Evolutionary conservation across 345 rosid genomes (phyloP), one percentile per base, ranked within the genome.

Genomic region (Pseudoturritis turrita): DNA sequence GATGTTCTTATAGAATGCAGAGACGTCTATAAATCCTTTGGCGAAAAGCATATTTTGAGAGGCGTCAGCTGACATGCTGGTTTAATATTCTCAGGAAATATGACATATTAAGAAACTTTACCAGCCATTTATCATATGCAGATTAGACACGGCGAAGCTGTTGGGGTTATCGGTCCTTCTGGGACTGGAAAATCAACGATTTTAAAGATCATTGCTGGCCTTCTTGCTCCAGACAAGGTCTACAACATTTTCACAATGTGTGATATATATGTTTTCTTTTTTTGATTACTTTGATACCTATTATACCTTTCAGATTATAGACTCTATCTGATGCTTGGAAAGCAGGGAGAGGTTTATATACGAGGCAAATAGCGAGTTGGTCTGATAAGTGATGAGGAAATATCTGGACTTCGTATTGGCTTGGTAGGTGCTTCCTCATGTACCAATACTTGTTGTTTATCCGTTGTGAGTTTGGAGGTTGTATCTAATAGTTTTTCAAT

Each of bases 91-190:
- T n/a, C n/a, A n/a, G n/a, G n/a, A n/a, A n/a, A n/a, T 2, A 9
- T 37, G 46, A 41, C 46, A 41, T 41, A 17, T 41, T 41, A 41
- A 41, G 17, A 41, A 13, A n/a, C 46, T 41, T 41, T 41, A 4
- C 17, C 14, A 4, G 46, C 17, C 18, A 0, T 5, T 15, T 25
- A 40, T 54, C 3, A 36, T 50, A 10, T 56, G 56, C 78, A 95
- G 99, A 95, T 95, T 80, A 87, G 97, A 78, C 91, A 86, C 45
- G 97, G 97, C 2, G 97, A 95, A 85, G 97, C 97, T 81, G 97
- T 91, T 75, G 99, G 99, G 67, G 87, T 95, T 74, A 95, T 91
- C 45, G 99, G 99, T 40, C 96, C 97, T 78, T 95, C 99, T 54
- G 99, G 99, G 58, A 95, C 99, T 53, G 99, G 99, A 61, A 95